Base-by-base conservation (phyloP, 2,329 filamentous ascomycete species). In the Lachnellula arida region DNA sequence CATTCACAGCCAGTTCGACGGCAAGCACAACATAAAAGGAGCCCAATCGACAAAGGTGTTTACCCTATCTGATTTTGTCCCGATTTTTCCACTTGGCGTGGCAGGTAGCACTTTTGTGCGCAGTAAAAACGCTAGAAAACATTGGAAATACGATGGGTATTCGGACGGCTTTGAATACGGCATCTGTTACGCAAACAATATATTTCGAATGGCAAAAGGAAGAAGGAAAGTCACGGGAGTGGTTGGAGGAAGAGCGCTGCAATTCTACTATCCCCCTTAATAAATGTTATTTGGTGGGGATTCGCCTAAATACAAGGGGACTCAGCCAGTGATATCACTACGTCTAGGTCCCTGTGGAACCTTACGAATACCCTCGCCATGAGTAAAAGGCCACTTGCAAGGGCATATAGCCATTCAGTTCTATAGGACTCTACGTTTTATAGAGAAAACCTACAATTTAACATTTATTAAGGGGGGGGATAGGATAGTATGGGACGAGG, bases 81-180 rank as follows among this genome's bases (percentile, higher is more conserved):
- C 59, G 11, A 35, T 69, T 4, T 67, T 57, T 35, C 63, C 62
- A 0, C 48, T 68, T 3, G 52, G 57, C 1, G 51, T 65, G 7
- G 63, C 62, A 2, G 65, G 58, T 8, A 51, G 54, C n/a, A 59
- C 58, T 1, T 58, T 62, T 32, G 58, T 66, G 28, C 44, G 53
- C 53, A 8, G 43, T 65, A 5, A 53, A 49, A 8, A 58, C 54
- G 25, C 51, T 68, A 22, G 57, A 56, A 32, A 55, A 53, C 15
- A 64, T 65, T 46, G 63, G 60, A n/a, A 54, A 59, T n/a, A 46
- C 25, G 1, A 56, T 62, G 51, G 65, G 66, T 0, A 55, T 66
- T 19, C 44, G 44, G 9, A 59, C 61, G 25, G 63, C 63, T 11
- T 25, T 62, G 4, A 46, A 25, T 8, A 51, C 65, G 55, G 51